Conservation (phyloP, 176 grass and related monocot species). For the Olyra latifolia region DNA sequence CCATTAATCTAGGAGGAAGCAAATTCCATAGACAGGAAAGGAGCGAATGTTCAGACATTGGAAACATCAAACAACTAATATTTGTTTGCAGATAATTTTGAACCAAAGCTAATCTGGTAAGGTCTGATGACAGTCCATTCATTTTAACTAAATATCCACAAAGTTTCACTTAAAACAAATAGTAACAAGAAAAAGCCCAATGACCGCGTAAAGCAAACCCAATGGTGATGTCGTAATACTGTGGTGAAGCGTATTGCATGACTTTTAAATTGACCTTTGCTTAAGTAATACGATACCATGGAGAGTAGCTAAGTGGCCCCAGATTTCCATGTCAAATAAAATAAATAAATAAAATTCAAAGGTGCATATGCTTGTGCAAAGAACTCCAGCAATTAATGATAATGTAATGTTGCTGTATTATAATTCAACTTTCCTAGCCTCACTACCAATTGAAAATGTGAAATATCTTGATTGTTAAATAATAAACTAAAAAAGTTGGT, state of each 20-base stretch:
- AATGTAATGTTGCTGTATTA: neutral
- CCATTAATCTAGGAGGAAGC: neutral
- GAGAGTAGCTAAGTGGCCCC: neutral
- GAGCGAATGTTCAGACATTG: neutral
- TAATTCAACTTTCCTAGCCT: neutral
- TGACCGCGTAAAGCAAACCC: neutral
- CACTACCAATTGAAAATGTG: constrained; percentile 3
- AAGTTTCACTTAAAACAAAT: constrained; percentile 4
- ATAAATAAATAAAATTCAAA: constrained; percentile 14
- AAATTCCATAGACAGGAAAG: neutral
- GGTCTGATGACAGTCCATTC: neutral
- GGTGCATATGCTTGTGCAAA: neutral
- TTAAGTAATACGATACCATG: neutral
- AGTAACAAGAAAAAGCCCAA: neutral
- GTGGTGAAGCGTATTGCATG: neutral
- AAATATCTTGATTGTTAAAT: constrained; percentile 1
- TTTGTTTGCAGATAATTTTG: neutral
- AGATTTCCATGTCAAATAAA: constrained; percentile 7
- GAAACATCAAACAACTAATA: neutral
- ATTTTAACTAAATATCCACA: constrained; percentile 20
- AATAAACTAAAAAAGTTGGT: neutral
- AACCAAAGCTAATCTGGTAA: neutral
- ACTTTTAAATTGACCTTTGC: constrained; percentile 11
- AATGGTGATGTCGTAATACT: neutral
- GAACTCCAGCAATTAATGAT: neutral